Percentiles rank a stretch among this genome's conserved stretches.
Conservation (phyloP, 1,284 basidiomycete species). For the Trichosporon inkin region DNA sequence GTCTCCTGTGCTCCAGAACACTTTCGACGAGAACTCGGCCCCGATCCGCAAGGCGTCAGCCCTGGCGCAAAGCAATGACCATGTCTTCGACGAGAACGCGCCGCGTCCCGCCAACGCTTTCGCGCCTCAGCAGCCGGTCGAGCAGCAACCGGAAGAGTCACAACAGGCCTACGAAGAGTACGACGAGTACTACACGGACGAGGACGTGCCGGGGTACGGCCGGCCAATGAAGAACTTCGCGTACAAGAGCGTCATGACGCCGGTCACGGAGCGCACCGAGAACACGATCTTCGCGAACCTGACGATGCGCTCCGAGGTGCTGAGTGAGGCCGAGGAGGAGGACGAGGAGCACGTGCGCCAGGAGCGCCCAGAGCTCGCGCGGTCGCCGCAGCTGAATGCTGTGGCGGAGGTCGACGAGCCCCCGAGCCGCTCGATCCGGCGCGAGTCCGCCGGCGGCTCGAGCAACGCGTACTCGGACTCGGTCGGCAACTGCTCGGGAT, state of each 20-base stretch:
- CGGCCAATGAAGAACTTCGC: slow-evolving; percentile 60
- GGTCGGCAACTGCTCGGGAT: slow-evolving; percentile 16
- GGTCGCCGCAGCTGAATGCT: slow-evolving; percentile 19
- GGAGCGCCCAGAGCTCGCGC: slow-evolving; percentile 3
- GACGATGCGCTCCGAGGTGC: slow-evolving; percentile 7
- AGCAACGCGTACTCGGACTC: background rate
- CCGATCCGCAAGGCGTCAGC: slow-evolving; percentile 5
- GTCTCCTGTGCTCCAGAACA: background rate
- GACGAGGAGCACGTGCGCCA: slow-evolving; percentile 25
- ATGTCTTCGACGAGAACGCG: slow-evolving; percentile 27
- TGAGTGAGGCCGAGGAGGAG: slow-evolving; percentile 21
- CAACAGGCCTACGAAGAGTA: slow-evolving; percentile 7
- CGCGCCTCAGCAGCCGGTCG: slow-evolving; percentile 25
- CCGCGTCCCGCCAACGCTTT: slow-evolving; percentile 19
- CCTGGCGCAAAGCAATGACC: slow-evolving; percentile 7
- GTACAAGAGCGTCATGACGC: slow-evolving; percentile 77
- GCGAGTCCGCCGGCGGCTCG: background rate
- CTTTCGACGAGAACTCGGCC: background rate
- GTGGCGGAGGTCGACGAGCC: slow-evolving; percentile 15
- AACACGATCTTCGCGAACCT: slow-evolving; percentile 60
- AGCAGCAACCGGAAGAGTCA: slow-evolving; percentile 20
- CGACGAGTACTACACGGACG: slow-evolving; percentile 24
- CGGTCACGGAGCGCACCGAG: slow-evolving; percentile 91
- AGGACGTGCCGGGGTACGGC: slow-evolving; percentile 55
- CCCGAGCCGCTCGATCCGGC: background rate